phyloP scores from a whole-genome alignment of 441 rosid species.

The Populus tomentosa region DNA sequence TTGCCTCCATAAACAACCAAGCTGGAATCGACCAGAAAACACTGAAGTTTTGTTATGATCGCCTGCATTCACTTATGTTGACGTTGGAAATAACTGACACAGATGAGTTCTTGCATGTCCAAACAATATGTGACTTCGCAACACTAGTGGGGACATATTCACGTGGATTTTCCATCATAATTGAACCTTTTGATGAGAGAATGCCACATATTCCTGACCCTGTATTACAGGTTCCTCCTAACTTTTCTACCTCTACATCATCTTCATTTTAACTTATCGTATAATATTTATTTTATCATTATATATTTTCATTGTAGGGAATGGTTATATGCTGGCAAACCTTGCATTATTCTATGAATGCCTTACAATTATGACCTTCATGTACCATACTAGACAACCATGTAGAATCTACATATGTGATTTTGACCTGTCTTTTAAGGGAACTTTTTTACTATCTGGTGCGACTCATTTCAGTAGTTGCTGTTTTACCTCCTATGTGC shows the following conservation, averaged over 20 bases:
- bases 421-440: neutral
- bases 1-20: slow-evolving; percentile 56
- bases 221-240: slow-evolving; percentile 68
- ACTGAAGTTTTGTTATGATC: slow-evolving; percentile 89
- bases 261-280: neutral
- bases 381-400: neutral
- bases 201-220: slow-evolving; percentile 98
- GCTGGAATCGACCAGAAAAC: slow-evolving; percentile 96
- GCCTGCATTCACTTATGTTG: slow-evolving; percentile 88
- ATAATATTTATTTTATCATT: neutral
- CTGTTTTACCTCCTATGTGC: neutral
- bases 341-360: neutral
- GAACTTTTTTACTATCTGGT: neutral
- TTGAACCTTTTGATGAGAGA: slow-evolving; percentile 94
- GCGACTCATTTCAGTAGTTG: neutral
- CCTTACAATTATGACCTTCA: neutral
- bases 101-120: slow-evolving; percentile 88
- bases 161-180: slow-evolving; percentile 86
- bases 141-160: slow-evolving; percentile 91
- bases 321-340: neutral
- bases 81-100: slow-evolving; percentile 93
- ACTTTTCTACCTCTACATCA: neutral
- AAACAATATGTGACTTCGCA: slow-evolving; percentile 92
- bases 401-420: neutral
- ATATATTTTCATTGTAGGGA: neutral